Conservation (phyloP, 805 yeast species). For the Kodamaea nitidulidarum region DNA sequence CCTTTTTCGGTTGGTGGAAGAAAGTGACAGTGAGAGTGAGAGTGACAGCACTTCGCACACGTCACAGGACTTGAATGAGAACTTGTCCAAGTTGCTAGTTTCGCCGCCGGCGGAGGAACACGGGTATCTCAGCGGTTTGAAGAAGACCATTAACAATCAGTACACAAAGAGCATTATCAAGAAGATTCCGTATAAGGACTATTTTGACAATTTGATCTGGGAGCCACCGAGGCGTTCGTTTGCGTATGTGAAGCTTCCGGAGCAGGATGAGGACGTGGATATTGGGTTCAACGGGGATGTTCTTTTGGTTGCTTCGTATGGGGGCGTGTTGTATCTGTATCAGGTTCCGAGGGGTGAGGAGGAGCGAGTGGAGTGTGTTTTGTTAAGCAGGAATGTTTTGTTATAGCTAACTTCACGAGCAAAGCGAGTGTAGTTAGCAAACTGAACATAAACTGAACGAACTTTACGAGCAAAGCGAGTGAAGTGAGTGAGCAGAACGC, state of each 20-base stretch:
- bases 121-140: conserved; percentile 16
- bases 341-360: conserved; percentile 25
- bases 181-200: conserved; percentile 38
- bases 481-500: too few species aligned
- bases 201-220: conserved; percentile 38
- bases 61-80: conserved; percentile 41
- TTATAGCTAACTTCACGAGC: too few species aligned
- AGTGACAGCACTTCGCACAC: conserved; percentile 19
- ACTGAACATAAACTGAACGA: too few species aligned
- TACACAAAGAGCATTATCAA: conserved; percentile 37
- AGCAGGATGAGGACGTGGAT: conserved; percentile 22
- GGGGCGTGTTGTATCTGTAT: conserved; percentile 38
- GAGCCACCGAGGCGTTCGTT: conserved; percentile 42
- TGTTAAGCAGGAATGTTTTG: conserved; percentile 25
- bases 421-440: too few species aligned
- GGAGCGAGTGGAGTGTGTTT: conserved; percentile 28
- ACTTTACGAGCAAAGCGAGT: too few species aligned
- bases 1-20: conserved; percentile 25
- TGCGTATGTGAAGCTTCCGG: conserved; percentile 34
- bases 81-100: conserved; percentile 35
- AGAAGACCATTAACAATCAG: conserved; percentile 28
- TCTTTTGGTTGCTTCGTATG: conserved; percentile 36
- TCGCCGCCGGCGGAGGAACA: conserved; percentile 19
- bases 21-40: conserved; percentile 13
- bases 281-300: conserved; percentile 35